Evolutionary conservation across 2,329 filamentous ascomycete genomes (phyloP).

Genomic region (Phoma sp.): DNA sequence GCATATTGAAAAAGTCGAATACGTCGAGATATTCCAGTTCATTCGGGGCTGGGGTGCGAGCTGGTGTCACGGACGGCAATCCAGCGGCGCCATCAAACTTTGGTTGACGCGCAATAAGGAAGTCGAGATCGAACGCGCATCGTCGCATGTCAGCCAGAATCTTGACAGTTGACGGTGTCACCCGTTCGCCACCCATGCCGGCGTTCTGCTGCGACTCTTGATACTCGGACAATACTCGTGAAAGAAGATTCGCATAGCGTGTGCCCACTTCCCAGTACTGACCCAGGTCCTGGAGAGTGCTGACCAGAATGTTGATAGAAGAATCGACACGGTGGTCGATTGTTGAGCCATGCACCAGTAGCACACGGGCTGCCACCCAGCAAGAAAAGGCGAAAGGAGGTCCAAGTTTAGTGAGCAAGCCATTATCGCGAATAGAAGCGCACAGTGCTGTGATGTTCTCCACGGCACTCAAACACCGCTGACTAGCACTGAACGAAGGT

Average conservation of each 20-base stretch:
- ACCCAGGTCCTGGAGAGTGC: constrained; percentile 80
- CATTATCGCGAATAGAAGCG: constrained; percentile 76
- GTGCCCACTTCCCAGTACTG: constrained; percentile 84
- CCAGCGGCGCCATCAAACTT: constrained; percentile 43
- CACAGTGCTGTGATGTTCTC: constrained; percentile 72
- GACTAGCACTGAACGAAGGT: constrained; percentile 82
- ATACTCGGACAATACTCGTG: constrained; percentile 86
- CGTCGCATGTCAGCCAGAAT: constrained; percentile 92
- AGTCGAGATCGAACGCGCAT: constrained; percentile 88
- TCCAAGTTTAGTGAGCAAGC: constrained; percentile 78
- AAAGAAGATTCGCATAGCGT: constrained; percentile 79
- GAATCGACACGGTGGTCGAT: constrained; percentile 83
- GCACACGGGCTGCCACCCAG: constrained; percentile 86
- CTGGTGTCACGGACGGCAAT: constrained; percentile 58
- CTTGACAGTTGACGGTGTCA: constrained; percentile 81
- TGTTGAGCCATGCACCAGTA: constrained; percentile 89
- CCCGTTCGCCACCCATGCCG: constrained; percentile 68
- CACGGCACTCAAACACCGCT: constrained; percentile 82
- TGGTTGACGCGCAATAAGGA: constrained; percentile 84
- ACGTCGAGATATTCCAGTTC: constrained; percentile 91
- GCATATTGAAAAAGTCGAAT: constrained; percentile 94
- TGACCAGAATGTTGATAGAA: constrained; percentile 81
- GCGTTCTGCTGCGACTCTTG: constrained; percentile 72
- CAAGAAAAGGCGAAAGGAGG: constrained; percentile 91
- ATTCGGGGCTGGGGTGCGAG: constrained; percentile 75